Percentiles rank a stretch among this genome's conserved stretches.
Evolutionary conservation across 2,329 filamentous ascomycete species (phyloP).

Genomic region (Cladosporium austrohemisphaericum): DNA sequence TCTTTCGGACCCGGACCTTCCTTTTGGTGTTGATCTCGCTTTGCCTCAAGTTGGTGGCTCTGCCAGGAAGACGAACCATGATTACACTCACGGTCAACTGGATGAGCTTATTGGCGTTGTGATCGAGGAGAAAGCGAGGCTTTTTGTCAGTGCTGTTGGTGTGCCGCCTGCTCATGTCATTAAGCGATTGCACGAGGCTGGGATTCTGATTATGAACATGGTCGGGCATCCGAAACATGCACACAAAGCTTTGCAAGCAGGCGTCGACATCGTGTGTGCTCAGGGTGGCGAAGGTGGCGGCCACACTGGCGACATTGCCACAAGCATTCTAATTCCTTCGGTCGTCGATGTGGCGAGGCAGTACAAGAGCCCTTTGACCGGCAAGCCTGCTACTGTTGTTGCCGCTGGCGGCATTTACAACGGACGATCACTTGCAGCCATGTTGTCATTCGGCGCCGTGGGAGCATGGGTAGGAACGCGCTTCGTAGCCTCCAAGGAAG

Average conservation of each 20-base stretch:
- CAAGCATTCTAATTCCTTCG: conserved; percentile 79
- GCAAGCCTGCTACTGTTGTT: conserved; percentile 71
- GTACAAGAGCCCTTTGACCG: conserved; percentile 69
- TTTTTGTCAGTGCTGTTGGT: conserved; percentile 87
- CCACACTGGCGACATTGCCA: conserved; percentile 84
- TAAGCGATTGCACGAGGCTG: conserved; percentile 70
- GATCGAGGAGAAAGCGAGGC: conserved; percentile 73
- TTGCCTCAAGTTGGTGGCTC: conserved; percentile 81
- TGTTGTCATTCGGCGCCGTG: conserved; percentile 79
- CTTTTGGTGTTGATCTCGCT: conserved; percentile 88
- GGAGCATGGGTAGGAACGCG: conserved; percentile 94
- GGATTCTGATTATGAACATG: conserved; percentile 94
- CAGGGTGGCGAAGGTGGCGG: conserved; percentile 93
- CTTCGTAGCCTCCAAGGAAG: conserved; percentile 81
- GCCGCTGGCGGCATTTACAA: conserved; percentile 86
- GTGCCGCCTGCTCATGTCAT: conserved; percentile 74
- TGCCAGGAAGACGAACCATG: conserved; percentile 88
- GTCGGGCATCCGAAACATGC: conserved; percentile 90
- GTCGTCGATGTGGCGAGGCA: conserved; percentile 76
- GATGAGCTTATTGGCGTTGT: conserved; percentile 84
- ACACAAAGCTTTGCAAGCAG: conserved; percentile 77
- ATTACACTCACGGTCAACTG: conserved; percentile 86
- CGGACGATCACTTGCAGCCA: conserved; percentile 73
- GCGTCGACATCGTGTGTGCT: conserved; percentile 86
- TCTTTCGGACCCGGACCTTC: conserved; percentile 62